Evolutionary conservation across 345 rosid species (phyloP).

Genomic region (Linum lewisii): DNA sequence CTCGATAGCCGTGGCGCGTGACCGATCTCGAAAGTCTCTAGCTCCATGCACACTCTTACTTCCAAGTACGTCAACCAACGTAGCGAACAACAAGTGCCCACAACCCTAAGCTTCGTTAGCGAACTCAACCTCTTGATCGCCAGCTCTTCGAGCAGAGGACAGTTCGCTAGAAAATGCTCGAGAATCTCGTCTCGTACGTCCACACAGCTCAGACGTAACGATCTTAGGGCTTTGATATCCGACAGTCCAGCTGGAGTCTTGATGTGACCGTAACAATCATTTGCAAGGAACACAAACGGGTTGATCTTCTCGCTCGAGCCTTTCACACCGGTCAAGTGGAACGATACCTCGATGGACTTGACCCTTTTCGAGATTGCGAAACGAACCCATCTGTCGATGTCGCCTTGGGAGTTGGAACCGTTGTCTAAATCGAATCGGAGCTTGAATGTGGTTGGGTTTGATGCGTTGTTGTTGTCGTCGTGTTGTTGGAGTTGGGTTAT

Average conservation of each 20-base stretch:
- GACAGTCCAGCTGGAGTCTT: neutral
- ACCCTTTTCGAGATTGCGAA: conserved; percentile 11
- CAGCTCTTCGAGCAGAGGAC: conserved; percentile 9
- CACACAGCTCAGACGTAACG: neutral
- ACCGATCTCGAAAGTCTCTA: conserved; percentile 6
- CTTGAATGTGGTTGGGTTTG: neutral
- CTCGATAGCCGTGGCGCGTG: no score
- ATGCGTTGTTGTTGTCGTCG: neutral
- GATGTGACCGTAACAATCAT: conserved; percentile 1
- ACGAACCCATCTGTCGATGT: conserved; percentile 8
- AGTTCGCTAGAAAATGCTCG: conserved; percentile 10
- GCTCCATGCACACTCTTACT: neutral
- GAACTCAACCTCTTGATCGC: neutral
- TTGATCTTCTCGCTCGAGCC: neutral
- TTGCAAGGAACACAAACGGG: no score
- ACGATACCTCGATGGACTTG: conserved; percentile 10
- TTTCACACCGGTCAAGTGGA: neutral
- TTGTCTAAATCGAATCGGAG: neutral
- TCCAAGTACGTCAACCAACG: conserved; percentile 11
- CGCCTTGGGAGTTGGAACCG: neutral
- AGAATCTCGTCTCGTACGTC: conserved; percentile 11
- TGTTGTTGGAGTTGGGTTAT: neutral
- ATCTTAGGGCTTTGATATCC: neutral
- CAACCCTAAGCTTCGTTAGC: conserved; percentile 9
- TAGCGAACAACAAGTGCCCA: neutral